These are phyloP conservation scores for Phytophthora hybrid DNA, from an alignment of 352 stramenopile species.

Conservation along the genomic window DNA sequence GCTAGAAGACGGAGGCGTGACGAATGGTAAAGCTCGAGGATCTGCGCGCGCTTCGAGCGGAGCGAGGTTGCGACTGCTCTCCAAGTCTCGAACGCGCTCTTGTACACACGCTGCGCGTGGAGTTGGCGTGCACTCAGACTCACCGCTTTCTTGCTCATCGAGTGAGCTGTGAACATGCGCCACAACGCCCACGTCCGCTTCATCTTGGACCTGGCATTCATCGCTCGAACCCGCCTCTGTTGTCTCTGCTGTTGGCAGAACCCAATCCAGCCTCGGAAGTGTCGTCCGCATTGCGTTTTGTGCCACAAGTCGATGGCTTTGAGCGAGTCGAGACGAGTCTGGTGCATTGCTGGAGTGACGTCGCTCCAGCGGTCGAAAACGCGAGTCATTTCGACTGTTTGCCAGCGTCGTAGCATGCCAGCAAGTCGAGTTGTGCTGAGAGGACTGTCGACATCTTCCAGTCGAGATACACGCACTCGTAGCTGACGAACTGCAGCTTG, in stretches of 20 bases:
- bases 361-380: constrained; percentile 32
- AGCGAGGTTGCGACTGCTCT: constrained; percentile 6
- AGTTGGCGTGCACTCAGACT: not conserved
- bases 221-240: constrained; percentile 10
- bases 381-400: constrained; percentile 15
- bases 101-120: not conserved
- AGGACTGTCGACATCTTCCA: constrained; percentile 11
- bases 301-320: constrained; percentile 48
- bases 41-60: constrained; percentile 23
- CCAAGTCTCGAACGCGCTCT: constrained; percentile 18
- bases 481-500: constrained; percentile 22
- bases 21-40: constrained; percentile 40
- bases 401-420: constrained; percentile 40
- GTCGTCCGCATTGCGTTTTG: constrained; percentile 6
- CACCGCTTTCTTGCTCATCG: not conserved
- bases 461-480: constrained; percentile 6
- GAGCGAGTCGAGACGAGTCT: constrained; percentile 26
- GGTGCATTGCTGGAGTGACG: constrained; percentile 1
- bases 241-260: constrained; percentile 20
- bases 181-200: constrained; percentile 27
- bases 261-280: constrained; percentile 36
- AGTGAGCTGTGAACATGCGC: constrained; percentile 15
- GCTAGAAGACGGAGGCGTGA: constrained; percentile 41
- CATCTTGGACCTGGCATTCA: constrained; percentile 13
- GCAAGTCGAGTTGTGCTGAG: not conserved